Base-by-base conservation (phyloP, 495 filamentous ascomycete genomes). In the Daldinia grandis region DNA sequence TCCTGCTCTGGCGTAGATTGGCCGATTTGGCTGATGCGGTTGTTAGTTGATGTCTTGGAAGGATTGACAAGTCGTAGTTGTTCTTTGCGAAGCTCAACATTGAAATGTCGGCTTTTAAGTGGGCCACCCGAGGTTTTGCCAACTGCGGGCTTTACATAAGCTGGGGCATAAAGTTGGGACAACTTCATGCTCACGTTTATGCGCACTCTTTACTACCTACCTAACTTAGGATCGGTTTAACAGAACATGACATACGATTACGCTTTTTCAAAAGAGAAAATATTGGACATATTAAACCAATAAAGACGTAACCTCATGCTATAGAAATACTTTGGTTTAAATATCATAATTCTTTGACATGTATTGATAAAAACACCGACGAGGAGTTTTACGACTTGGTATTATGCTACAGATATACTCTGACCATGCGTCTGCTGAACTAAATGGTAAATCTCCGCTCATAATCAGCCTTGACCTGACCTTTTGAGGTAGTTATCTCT, bases 381-480 rank as follows among this genome's bases (percentile, higher is more conserved):
- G 59, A 21, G 4, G 51, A 47, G 57, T 64, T 40, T 60, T 68
- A 63, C 59, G 54, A 44, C 30, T 55, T 68, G 55, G 42, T 72
- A 68, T 65, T 56, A 62, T 40, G 33, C 61, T 65, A 19, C 37
- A 58, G 8, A 47, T 19, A 68, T 61, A 24, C 19, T 40, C 69
- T 44, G 28, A 25, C 64, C 38, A 27, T 50, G 27, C 33, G 53
- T 55, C 62, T 62, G 59, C 60, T 56, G 9, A 24, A 68, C 60
- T 56, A 14, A 24, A 68, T 64, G 55, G 59, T 59, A 61, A 72
- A 68, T 66, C 65, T 53, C 57, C 56, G 64, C 70, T 61, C 62
- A 66, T 62, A 47, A 61, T 58, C 70, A 62, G 61, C 47, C 54
- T 62, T 15, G 44, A 64, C 35, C 64, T 56, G 47, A 67, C n/a